A percentile compares a stretch with the other conserved stretches of the same genome.
These are phyloP conservation scores for Penicillium thymicola DNA, from an alignment of 2,329 filamentous ascomycete species.

Conservation along the genomic window DNA sequence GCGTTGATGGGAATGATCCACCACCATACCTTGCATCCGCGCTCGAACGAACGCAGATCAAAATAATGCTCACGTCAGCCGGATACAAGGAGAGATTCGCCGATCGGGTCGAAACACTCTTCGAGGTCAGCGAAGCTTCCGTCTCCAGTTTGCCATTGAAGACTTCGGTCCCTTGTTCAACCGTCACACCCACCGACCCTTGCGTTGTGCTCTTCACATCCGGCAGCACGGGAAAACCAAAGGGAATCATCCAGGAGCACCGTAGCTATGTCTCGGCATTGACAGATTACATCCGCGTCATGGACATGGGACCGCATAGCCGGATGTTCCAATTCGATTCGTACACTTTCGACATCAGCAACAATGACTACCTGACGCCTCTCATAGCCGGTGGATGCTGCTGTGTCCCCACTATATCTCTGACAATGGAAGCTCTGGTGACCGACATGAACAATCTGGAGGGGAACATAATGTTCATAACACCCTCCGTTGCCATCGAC, in stretches of 20 bases:
- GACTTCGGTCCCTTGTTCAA: neutral
- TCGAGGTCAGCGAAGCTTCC: slow-evolving; percentile 15
- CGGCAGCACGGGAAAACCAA: slow-evolving; percentile 27
- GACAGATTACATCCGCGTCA: slow-evolving; percentile 18
- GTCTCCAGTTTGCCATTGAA: slow-evolving; percentile 1
- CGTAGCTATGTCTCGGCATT: slow-evolving; percentile 22
- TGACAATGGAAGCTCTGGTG: slow-evolving; percentile 15
- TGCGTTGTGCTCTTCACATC: slow-evolving; percentile 28
- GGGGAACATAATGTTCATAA: slow-evolving; percentile 26
- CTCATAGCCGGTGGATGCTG: slow-evolving; percentile 26
- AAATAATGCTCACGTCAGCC: slow-evolving; percentile 58
- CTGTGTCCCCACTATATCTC: slow-evolving; percentile 22
- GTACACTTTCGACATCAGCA: slow-evolving; percentile 31
- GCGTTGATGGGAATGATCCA: slow-evolving; percentile 72
- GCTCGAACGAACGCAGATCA: slow-evolving; percentile 66
- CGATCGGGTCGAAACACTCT: slow-evolving; percentile 1
- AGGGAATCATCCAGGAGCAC: slow-evolving; percentile 28
- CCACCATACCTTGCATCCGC: slow-evolving; percentile 68
- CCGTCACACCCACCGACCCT: slow-evolving; percentile 15
- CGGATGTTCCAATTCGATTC: slow-evolving; percentile 28
- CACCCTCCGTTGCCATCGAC: slow-evolving; percentile 25
- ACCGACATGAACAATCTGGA: slow-evolving; percentile 16
- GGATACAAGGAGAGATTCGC: slow-evolving; percentile 10
- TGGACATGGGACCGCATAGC: slow-evolving; percentile 16
- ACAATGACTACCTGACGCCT: slow-evolving; percentile 24